These are phyloP conservation scores for Coniochaeta pulveracea DNA, from an alignment of 2,329 filamentous ascomycete genomes.

Conservation along the genomic window DNA sequence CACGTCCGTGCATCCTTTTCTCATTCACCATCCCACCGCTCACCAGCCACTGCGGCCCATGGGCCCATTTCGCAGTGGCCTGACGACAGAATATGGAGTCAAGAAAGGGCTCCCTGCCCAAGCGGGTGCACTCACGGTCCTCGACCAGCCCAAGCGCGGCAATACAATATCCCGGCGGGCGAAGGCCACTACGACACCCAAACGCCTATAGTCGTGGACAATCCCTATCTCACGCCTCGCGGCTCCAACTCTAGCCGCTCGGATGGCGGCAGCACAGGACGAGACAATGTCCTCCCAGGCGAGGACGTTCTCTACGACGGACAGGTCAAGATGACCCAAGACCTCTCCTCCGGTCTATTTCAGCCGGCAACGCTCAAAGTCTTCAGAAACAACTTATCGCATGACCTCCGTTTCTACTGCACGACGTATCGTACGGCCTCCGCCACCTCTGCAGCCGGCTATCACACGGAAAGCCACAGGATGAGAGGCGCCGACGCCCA, in stretches of 20 bases:
- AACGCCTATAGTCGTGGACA: conserved; percentile 14
- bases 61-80: not conserved
- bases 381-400: conserved; percentile 15
- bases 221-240: conserved; percentile 4
- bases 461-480: not conserved
- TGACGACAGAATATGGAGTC: not conserved
- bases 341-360: conserved; percentile 12
- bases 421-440: conserved; percentile 11
- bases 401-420: conserved; percentile 16
- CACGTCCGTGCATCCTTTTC: not conserved
- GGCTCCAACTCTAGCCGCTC: conserved; percentile 10
- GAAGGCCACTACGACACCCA: conserved; percentile 10
- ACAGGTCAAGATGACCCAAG: conserved; percentile 13
- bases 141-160: not conserved
- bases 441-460: not conserved
- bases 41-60: not conserved
- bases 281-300: conserved; percentile 17
- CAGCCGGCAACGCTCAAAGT: conserved; percentile 15
- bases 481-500: conserved; percentile 17
- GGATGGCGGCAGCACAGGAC: conserved; percentile 13
- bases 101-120: not conserved
- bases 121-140: too few relatives aligned
- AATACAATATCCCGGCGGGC: conserved; percentile 1
- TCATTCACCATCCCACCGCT: not conserved
- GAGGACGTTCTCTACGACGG: conserved; percentile 17